Conservation (phyloP, 345 rosid species). For the Salix koriyanagi region DNA sequence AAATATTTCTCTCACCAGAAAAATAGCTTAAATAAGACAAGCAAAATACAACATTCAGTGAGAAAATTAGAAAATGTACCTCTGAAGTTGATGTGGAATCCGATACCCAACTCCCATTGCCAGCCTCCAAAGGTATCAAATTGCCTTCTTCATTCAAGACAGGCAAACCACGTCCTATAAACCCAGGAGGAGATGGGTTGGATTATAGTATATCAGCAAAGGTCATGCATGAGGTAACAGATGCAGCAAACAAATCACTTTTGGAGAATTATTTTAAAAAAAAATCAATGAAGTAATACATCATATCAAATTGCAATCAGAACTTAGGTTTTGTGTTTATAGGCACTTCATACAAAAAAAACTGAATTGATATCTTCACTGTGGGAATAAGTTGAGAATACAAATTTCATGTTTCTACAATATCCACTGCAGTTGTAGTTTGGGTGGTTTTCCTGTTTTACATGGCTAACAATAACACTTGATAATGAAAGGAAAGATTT, state of each 20-base stretch:
- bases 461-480: neutral
- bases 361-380: neutral
- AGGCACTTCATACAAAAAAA: neutral
- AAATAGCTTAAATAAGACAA: neutral
- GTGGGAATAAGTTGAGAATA: neutral
- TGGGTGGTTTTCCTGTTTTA: neutral
- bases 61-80: constrained; percentile 39
- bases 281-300: neutral
- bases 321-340: neutral
- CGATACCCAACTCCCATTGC: constrained; percentile 51
- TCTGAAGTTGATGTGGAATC: constrained; percentile 55
- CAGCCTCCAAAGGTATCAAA: constrained; percentile 49
- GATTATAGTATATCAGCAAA: neutral
- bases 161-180: constrained; percentile 74
- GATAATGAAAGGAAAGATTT: neutral
- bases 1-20: neutral
- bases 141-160: constrained; percentile 82
- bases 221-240: neutral
- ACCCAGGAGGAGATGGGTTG: neutral
- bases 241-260: neutral
- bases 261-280: neutral
- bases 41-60: neutral
- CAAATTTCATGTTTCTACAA: neutral
- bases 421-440: neutral
- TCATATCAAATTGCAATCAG: neutral